Evolutionary conservation across 2,329 filamentous ascomycete genomes (phyloP), one percentile per base, ranked within the genome.

Genomic region (Elsinoe batatas): DNA sequence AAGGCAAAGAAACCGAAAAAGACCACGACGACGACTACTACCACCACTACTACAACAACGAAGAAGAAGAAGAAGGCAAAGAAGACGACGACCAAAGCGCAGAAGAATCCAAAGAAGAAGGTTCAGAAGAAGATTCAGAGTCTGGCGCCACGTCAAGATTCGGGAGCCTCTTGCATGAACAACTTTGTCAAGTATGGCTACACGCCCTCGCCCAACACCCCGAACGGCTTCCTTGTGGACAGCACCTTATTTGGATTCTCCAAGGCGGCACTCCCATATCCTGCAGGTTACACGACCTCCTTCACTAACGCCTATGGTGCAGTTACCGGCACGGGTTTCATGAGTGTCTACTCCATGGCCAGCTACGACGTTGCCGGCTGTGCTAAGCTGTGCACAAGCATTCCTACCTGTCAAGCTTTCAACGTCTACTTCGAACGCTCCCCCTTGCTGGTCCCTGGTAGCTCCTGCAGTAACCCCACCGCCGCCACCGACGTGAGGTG

Each of bases 391-490:
- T 61, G 61, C 43, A 56, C 59, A 30, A 53, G 49, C n/a, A 56
- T 43, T 13, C 35, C 50, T 11, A 54, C 53, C 22, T 62, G 58
- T 32, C 57, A 54, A 5, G 54, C 50, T 26, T 60, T 61, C 53
- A 62, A 62, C 55, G 56, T 61, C 17, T 61, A 60, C 26, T 60
- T 59, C 11, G 58, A 63, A 32, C 44, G 61, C 2, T 55, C 57
- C 8, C 61, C 61, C 4, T 40, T 17, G 10, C 53, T 55, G 56
- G 56, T 58, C 15, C 59, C 58, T 5, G 61, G 59, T 15, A 57
- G 54, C 18, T 33, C 15, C 17, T 60, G 58, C 44, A 33, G 50
- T 5, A 57, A 57, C 30, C 58, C 58, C 2, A 49, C 12, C 8
- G 56, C 54, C 13, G 54, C 17, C 22, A 22, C 57, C 1, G 8